phyloP scores from a whole-genome alignment of 1,284 basidiomycete species.

The Tetrapyrgos nigripes region DNA sequence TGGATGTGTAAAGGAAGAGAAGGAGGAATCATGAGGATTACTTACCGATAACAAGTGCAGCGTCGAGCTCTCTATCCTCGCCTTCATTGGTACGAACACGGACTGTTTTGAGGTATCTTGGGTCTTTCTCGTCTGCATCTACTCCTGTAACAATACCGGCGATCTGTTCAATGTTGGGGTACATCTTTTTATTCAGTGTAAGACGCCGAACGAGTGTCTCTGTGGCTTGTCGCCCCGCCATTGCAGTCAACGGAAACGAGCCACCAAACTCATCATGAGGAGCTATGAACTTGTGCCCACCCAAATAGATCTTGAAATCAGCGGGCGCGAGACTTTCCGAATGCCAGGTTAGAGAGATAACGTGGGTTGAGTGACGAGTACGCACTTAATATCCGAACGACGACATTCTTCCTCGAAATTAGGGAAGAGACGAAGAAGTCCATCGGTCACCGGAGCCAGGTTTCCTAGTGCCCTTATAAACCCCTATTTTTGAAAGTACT shows the following conservation, averaged over 20 bases:
- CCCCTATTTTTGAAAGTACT: no score
- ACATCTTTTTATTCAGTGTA: conserved; percentile 14
- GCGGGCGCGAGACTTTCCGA: conserved; percentile 16
- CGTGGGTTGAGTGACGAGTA: not conserved
- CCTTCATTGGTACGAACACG: conserved; percentile 18
- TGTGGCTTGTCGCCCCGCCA: conserved; percentile 22
- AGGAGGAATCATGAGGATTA: not conserved
- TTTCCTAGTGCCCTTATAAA: no score
- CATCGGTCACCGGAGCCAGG: conserved; percentile 18
- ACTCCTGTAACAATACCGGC: conserved; percentile 21
- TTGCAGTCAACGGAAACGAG: not conserved
- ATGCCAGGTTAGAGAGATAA: not conserved
- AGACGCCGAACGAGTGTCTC: conserved; percentile 31
- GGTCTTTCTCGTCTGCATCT: conserved; percentile 11
- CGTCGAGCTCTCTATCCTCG: conserved; percentile 11
- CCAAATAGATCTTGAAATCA: not conserved
- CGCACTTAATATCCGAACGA: conserved; percentile 21
- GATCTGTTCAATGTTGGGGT: conserved; percentile 22
- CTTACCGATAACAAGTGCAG: conserved; percentile 23
- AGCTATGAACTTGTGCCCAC: not conserved
- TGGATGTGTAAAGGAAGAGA: no score
- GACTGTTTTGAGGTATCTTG: conserved; percentile 16
- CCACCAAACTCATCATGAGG: not conserved
- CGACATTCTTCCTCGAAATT: conserved; percentile 27
- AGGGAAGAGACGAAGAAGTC: conserved; percentile 31